Percentiles rank a stretch among this genome's conserved stretches.
Evolutionary conservation across 345 rosid species (phyloP).

Genomic region (Durio zibethinus): DNA sequence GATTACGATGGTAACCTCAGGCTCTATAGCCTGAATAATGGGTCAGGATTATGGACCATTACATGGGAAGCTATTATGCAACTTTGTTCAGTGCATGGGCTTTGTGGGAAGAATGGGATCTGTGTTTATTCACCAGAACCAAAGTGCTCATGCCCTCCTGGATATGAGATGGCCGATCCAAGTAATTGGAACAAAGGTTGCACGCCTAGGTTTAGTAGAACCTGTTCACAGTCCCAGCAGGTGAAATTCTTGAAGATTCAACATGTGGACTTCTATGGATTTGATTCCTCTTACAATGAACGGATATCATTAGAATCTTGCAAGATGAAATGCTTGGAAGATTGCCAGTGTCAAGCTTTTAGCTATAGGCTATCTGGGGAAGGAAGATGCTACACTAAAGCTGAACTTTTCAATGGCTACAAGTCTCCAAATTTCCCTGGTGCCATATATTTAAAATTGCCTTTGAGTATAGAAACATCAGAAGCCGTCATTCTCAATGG

Average conservation of each 20-base stretch:
- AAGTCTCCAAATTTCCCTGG: conserved; percentile 26
- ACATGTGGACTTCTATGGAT: conserved; percentile 31
- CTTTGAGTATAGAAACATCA: conserved; percentile 12
- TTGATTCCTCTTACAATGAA: no score
- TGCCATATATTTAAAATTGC: conserved; percentile 28
- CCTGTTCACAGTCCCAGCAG: conserved; percentile 16
- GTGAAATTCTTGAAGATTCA: conserved; percentile 23
- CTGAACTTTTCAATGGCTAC: conserved; percentile 32
- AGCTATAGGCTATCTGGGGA: conserved; percentile 22
- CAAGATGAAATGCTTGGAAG: conserved; percentile 26
- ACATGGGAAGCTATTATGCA: conserved; percentile 30
- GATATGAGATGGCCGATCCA: conserved; percentile 29
- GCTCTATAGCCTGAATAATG: conserved; percentile 31
- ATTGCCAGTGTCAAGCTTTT: conserved; percentile 39
- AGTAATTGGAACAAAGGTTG: conserved; percentile 44
- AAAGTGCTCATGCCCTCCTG: conserved; percentile 45
- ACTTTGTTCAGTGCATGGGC: conserved; percentile 38
- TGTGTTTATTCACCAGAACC: conserved; percentile 33
- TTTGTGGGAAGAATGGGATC: conserved; percentile 42
- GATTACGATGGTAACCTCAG: conserved; percentile 44
- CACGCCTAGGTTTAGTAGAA: conserved; percentile 29
- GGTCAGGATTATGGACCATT: conserved; percentile 28
- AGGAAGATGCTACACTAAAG: conserved; percentile 21
- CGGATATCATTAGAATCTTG: conserved; percentile 23
- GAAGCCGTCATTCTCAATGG: neutral